Base-by-base conservation (phyloP, 2,329 filamentous ascomycete species). In the Colletotrichum echinochloae region DNA sequence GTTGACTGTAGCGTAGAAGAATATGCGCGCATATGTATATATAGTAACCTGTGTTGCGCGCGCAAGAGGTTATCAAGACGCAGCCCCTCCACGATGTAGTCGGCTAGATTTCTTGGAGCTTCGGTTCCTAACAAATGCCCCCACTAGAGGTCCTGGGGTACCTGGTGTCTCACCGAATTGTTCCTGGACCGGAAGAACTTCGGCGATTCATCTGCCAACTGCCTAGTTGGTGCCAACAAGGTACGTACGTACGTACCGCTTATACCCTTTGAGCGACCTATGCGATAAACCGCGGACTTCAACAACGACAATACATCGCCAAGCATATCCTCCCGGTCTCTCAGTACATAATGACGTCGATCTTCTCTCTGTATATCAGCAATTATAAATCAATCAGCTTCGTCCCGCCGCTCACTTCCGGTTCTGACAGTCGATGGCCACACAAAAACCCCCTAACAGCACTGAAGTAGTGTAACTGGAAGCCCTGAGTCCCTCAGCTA, bases 41-140 rank as follows among this genome's bases (percentile, higher is more conserved):
- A 46, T 35, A 16, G 59, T 7, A 39, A 46, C 8, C 2, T 51
- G 23, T 62, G 48, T 60, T 57, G 57, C 41, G 66, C 41, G 66
- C 66, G 66, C 60, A 23, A 37, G 54, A 44, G 48, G 33, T 63
- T 35, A 44, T 44, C 30, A 70, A 37, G 56, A 67, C 51, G 54
- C 39, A 49, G 56, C 68, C 65, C 69, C 69, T 70, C 69, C 69
- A 69, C 52, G 23, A 68, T 71, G 64, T 52, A 48, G 65, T 66
- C 49, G 54, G 68, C 54, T 64, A 59, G 48, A 28, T 52, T 57
- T 57, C 63, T 55, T 26, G 35, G 65, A 65, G 66, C 69, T 71
- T 65, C 33, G 48, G 37, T 70, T 70, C 66, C 69, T 71, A 70
- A 71, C 18, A 60, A 55, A 18, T 37, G 39, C 55, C 69, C 69